Evolutionary conservation across 352 stramenopile species (phyloP), one percentile per base, ranked within the genome.

Genomic region (Phytophthora pini): DNA sequence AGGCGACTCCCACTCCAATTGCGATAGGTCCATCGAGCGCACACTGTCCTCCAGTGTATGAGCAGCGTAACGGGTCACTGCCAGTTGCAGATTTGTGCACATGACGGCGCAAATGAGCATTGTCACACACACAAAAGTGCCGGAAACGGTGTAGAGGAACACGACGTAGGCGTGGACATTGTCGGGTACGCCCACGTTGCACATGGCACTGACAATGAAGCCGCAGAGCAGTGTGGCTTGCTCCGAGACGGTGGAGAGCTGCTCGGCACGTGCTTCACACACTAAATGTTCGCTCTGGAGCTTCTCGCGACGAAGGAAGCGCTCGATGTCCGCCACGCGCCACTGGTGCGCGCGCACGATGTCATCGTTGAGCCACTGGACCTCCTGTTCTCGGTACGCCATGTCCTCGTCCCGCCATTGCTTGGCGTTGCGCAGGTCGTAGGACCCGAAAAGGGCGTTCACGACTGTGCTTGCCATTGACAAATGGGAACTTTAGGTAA

Each of bases 311-410:
- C 83, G 79, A n/a, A 88, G 61, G n/a, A 74, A 72, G 11, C 85
- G 82, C 70, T 92, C 79, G 26, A 90, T 77, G 64, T 93, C 85
- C 50, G 77, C 81, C 29, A 70, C 61, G 17, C 85, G 82, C 82
- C 85, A 93, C 69, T 80, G 62, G 62, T 90, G 74, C 32, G 75
- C 82, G 29, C 85, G 82, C 59, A 88, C 73, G 38, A 88, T 84
- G 55, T 90, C 85, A 70, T 93, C 82, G 34, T 90, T 86, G 49
- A 86, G 77, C 82, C 82, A 92, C 65, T 92, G 85, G n/a, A 86
- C 71, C 69, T 92, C 76, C 62, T 92, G 81, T 57, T 90, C 81
- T 5, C 83, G 81, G 56, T 82, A 64, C 8, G 64, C 50, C 60
- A 92, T 79, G 69, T 92, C 82, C 50, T 94, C 85, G 52, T 89